Evolutionary conservation across 345 rosid genomes (phyloP).

Genomic region (Aquilaria malaccensis): DNA sequence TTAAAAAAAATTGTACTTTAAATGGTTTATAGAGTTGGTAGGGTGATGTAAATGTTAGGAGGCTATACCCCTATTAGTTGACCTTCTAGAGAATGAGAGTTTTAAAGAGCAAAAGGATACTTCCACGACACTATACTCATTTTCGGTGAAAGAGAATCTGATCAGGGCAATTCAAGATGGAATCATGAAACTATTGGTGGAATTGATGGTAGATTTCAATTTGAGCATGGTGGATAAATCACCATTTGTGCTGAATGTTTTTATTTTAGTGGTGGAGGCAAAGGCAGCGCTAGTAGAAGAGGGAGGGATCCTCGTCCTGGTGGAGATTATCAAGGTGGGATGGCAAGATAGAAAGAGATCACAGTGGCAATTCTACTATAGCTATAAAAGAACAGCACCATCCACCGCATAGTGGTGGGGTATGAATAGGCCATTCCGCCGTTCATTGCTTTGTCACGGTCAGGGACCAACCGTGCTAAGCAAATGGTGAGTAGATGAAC

Average conservation of each 20-base stretch:
- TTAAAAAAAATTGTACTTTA: no score
- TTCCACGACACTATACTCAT: constrained; percentile 75
- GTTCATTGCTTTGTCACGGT: constrained; percentile 66
- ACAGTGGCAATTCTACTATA: constrained; percentile 57
- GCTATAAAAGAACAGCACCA: constrained; percentile 60
- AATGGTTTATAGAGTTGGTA: no score
- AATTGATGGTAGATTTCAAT: constrained; percentile 88
- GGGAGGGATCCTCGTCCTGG: constrained; percentile 86
- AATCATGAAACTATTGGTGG: constrained; percentile 77
- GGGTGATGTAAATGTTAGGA: constrained; percentile 40
- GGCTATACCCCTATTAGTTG: constrained; percentile 66
- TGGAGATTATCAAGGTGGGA: constrained; percentile 82
- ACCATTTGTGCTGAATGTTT: constrained; percentile 51
- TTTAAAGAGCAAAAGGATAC: constrained; percentile 88
- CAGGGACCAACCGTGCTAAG: constrained; percentile 83
- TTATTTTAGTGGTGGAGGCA: constrained; percentile 57
- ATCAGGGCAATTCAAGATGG: constrained; percentile 69
- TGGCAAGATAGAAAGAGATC: constrained; percentile 83
- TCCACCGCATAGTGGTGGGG: constrained; percentile 61
- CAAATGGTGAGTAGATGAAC: constrained; percentile 41
- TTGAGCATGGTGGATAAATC: constrained; percentile 98
- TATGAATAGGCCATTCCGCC: constrained; percentile 97
- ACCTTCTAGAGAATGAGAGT: constrained; percentile 59
- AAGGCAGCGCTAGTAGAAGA: constrained; percentile 69
- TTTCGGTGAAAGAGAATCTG: constrained; percentile 76